Evolutionary conservation across 192 early-diverging fungal genomes (phyloP), one percentile per base, ranked within the genome.

Genomic region (Mortierella hygrophila): DNA sequence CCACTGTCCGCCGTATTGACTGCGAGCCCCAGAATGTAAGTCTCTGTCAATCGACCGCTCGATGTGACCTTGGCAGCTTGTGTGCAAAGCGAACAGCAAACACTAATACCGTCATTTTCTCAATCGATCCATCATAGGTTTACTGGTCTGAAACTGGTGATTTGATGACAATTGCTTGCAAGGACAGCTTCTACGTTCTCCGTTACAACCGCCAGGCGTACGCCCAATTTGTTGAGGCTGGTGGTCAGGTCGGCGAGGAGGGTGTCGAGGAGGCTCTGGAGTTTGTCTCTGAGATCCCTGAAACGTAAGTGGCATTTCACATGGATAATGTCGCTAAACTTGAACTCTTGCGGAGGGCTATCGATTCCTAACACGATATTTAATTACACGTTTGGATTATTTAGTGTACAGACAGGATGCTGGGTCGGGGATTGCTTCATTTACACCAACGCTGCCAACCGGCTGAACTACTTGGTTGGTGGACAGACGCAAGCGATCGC

Each of bases 361-460:
- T 75, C 3, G 42, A 18, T 20, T n/a, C 5, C 40, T 68, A 44
- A 32, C 6, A 20, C 44, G 15, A 4, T 5, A 35, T 23, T 35
- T 69, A 72, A 26, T 29, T 46, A 20, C 52, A 21, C 11, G 37
- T 49, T 68, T 38, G 57, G 20, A 49, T 81, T 69, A 44, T 85
- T 57, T 84, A 96, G 96, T 70, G 94, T 99, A 42, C 95, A 95
- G 82, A 97, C 98, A 9, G 99, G 98, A 37, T 92, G 92, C 80
- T 99, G 99, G 99, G 96, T 99, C 68, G 99, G 99, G 68, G 99
- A 99, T 89, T 99, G 98, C 85, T 99, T 99, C 82, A 99, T 99
- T 75, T 99, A 99, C 91, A 97, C 97, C 26, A 97, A 96, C 83
- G 85, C 92, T 16, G 91, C 92, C 77, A 98, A 98, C 89, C 94